These are phyloP conservation scores for Boletus vermiculosoides DNA, from an alignment of 768 basidiomycete species.

Conservation along the genomic window DNA sequence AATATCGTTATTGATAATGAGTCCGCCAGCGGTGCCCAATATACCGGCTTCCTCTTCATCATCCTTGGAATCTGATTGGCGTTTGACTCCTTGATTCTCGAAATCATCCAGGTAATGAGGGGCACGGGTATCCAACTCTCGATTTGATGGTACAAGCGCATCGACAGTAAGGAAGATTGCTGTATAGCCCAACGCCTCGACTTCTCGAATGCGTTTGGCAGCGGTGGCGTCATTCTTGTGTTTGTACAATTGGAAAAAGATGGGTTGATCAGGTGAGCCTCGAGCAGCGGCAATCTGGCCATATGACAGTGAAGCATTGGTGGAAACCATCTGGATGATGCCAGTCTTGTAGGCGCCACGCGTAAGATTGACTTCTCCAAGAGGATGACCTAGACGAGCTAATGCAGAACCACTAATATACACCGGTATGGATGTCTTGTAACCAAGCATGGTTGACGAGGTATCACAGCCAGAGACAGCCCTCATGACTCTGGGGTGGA, in stretches of 20 bases:
- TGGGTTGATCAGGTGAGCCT: constrained; percentile 51
- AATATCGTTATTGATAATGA: constrained; percentile 64
- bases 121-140: constrained; percentile 70
- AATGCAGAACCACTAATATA: constrained; percentile 83
- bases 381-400: constrained; percentile 84
- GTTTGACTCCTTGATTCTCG: constrained; percentile 39
- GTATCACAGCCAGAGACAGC: constrained; percentile 62
- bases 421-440: constrained; percentile 69
- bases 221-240: constrained; percentile 66
- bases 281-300: constrained; percentile 58
- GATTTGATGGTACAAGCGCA: constrained; percentile 77
- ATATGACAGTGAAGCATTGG: constrained; percentile 70
- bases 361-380: constrained; percentile 85
- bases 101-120: constrained; percentile 57
- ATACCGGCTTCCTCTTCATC: constrained; percentile 39
- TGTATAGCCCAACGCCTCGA: constrained; percentile 74
- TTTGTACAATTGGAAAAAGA: constrained; percentile 89
- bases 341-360: constrained; percentile 61
- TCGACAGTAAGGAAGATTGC: constrained; percentile 93
- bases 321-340: constrained; percentile 85
- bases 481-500: constrained; percentile 78
- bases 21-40: constrained; percentile 65
- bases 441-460: constrained; percentile 73
- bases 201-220: constrained; percentile 65
- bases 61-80: constrained; percentile 21